Percentiles rank a stretch among this genome's conserved stretches.
Evolutionary conservation across 2,329 filamentous ascomycete genomes (phyloP).

Genomic region (Claviceps cyperi): DNA sequence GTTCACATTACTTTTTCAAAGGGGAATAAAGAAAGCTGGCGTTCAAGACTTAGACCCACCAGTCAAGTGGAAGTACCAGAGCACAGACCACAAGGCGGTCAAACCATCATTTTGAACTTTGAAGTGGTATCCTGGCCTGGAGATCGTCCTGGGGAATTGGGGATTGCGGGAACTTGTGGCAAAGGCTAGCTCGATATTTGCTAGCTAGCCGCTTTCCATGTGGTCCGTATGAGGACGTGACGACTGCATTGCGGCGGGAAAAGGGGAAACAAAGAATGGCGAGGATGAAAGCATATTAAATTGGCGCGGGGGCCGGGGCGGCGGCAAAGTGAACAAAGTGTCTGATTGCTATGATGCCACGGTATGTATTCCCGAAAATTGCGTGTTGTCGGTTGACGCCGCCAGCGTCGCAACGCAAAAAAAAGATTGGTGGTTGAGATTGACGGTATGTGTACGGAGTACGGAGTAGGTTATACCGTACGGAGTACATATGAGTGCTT

Average conservation of each 20-base stretch:
- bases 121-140: background rate
- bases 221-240: background rate
- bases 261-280: background rate
- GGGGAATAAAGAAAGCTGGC: too few species aligned
- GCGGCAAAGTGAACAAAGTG: background rate
- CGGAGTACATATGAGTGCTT: too few species aligned
- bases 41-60: too few species aligned
- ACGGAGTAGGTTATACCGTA: too few species aligned
- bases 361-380: background rate
- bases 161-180: background rate
- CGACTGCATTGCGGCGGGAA: background rate
- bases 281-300: background rate
- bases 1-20: too few species aligned
- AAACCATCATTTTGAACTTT: background rate
- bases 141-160: background rate
- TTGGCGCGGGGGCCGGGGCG: background rate
- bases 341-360: too few species aligned
- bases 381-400: background rate
- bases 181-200: background rate
- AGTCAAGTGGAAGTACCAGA: background rate
- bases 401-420: background rate
- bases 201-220: background rate
- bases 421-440: too few species aligned
- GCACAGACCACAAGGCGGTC: background rate
- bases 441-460: too few species aligned